phyloP scores from a whole-genome alignment of 1,139 yeast species.

The Diutina scorzettiae region DNA sequence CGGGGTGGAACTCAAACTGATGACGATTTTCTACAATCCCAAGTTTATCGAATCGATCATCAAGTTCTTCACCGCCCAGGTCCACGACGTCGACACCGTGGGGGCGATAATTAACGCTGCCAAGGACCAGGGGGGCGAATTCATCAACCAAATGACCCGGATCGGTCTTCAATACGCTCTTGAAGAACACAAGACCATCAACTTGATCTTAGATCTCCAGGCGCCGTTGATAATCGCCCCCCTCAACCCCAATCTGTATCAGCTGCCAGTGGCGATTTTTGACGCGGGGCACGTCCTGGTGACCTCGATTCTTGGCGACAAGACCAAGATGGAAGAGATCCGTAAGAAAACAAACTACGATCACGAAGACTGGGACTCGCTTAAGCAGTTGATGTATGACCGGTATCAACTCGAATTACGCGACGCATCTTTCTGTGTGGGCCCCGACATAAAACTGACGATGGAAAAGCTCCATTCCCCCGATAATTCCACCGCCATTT shows the following conservation, averaged over 20 bases:
- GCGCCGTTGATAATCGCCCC: constrained; percentile 93
- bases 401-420: constrained; percentile 64
- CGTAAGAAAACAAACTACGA: constrained; percentile 60
- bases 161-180: constrained; percentile 87
- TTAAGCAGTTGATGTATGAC: constrained; percentile 82
- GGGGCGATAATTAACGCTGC: constrained; percentile 93
- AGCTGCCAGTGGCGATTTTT: constrained; percentile 80
- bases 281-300: constrained; percentile 96
- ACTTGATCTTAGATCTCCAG: constrained; percentile 76
- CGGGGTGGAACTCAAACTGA: constrained; percentile 65
- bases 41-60: constrained; percentile 65
- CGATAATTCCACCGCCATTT: constrained; percentile 28
- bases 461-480: constrained; percentile 47
- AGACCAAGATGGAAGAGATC: constrained; percentile 55
- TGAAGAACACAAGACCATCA: constrained; percentile 86
- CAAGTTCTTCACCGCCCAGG: constrained; percentile 77
- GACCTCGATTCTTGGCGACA: constrained; percentile 68
- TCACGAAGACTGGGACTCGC: constrained; percentile 55
- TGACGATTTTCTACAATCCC: constrained; percentile 83
- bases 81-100: constrained; percentile 74
- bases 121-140: constrained; percentile 34
- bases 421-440: constrained; percentile 83
- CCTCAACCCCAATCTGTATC: constrained; percentile 63
- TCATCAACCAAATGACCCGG: constrained; percentile 59
- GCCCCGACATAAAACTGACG: constrained; percentile 68